Evolutionary conservation across 768 basidiomycete species (phyloP), one percentile per base, ranked within the genome.

Genomic region (Pleurotus ostreatus): DNA sequence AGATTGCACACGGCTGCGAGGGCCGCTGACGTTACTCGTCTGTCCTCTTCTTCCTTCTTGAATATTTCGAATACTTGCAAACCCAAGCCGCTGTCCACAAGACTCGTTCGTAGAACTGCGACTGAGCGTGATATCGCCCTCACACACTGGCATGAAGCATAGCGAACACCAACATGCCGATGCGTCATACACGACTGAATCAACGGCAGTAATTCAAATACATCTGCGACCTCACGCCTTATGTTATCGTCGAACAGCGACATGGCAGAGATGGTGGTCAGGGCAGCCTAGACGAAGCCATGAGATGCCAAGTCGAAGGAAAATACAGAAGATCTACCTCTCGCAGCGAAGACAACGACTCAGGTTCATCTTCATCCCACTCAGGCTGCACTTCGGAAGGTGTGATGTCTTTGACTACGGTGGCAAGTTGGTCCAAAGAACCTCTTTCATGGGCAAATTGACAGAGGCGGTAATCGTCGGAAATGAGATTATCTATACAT

Each of bases 61-160:
- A 69, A 65, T n/a, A 92, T 69, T 30, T 78, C 70, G 59, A 90
- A 84, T 3, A 97, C 76, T 7, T 81, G 78, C 66, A 86, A 73
- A 0, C 91, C 93, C 2, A 95, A 72, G 1, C 88, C 90, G 30
- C 81, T 84, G 63, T 98, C 94, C 2, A 92, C 82, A 15, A 98
- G 78, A 57, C 84, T 92, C 34, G 94, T 97, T 26, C 92, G 75
- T 26, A 95, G 74, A 8, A 94, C 87, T 0, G 85, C 80, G 2
- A 95, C 85, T 6, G 85, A 86, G 20, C 96, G 80, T 40, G 85
- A 84, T 39, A 98, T 75, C 0, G 89, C 88, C 13, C 94, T 77
- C 1, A 92, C 79, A 60, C 88, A 89, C 62, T 96, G 94, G 63
- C 92, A 94, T 0, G 91, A 89, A 0, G 91, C 92, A 45, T 89